Percentiles rank a stretch among this genome's conserved stretches.
Evolutionary conservation across 1,284 basidiomycete species (phyloP).

Genomic region (Sporisorium graminicola): DNA sequence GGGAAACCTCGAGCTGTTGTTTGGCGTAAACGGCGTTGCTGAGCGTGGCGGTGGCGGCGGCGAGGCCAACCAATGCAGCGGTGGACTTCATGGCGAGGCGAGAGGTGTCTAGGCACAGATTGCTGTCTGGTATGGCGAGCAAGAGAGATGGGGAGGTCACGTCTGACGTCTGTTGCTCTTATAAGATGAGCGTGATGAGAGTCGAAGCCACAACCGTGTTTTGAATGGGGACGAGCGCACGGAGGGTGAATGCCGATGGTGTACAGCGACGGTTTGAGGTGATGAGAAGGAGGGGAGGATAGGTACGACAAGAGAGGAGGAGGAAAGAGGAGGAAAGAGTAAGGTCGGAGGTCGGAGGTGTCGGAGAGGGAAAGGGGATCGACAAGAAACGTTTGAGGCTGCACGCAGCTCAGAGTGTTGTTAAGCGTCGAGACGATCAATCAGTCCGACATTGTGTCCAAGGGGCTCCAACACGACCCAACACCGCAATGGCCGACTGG

Average conservation of each 20-base stretch:
- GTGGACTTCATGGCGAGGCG: constrained; percentile 41
- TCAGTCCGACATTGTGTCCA: neutral
- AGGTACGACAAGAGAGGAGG: neutral
- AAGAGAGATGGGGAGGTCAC: neutral
- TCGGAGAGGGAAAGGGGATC: constrained; percentile 28
- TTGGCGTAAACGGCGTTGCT: constrained; percentile 18
- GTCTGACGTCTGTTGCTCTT: neutral
- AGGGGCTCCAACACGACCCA: neutral
- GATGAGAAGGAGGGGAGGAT: neutral
- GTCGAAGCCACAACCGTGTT: constrained; percentile 5
- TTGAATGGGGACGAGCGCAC: constrained; percentile 2
- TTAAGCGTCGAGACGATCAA: neutral
- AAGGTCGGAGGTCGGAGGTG: constrained; percentile 1
- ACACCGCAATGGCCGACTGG: neutral
- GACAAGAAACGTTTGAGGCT: neutral
- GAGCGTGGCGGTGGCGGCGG: constrained; percentile 36
- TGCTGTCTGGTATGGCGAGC: neutral
- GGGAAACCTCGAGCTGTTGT: constrained; percentile 40
- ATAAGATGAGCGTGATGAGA: neutral
- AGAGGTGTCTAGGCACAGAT: neutral
- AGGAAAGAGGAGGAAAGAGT: neutral
- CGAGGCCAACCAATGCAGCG: constrained; percentile 31
- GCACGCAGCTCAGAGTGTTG: too few relatives aligned
- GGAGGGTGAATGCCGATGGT: neutral
- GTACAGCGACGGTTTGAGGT: neutral